Base-by-base conservation (phyloP, 2,329 filamentous ascomycete genomes). In the Diaporthe capsici region DNA sequence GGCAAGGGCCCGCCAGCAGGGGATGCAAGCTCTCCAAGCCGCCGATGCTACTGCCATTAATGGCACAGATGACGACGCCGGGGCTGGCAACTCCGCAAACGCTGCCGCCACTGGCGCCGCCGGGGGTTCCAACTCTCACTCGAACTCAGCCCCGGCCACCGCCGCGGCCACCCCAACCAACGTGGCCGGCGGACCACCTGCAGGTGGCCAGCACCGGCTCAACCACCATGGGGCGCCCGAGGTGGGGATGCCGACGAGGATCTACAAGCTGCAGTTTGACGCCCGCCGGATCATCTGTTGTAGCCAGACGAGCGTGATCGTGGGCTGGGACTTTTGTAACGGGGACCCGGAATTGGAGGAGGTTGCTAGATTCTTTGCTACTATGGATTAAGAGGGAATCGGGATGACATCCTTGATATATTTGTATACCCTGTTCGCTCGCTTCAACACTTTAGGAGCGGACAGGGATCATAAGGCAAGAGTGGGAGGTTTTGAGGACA, bases 221-320 rank as follows among this genome's bases (percentile, higher is more conserved):
- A 86, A 89, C 72, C 87, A 86, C 4, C 88, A 89, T 76, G 81
- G 83, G 1, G 82, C 84, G 51, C 82, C 84, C 10, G 89, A 90
- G 77, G 84, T 78, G 31, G 80, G 86, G 44, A 87, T 86, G 73
- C 86, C 88, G 15, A 87, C 88, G 10, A 86, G 97, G 34, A 94
- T 99, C 4, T 99, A 98, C 88, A 99, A 99, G 84, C 88, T 98
- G 49, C 97, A 99, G 83, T 99, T 98, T 79, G 97, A 99, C 82
- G 94, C 95, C 0, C 91, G 95, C 31, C 92, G 96, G 80, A 97
- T 99, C 79, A 94, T 99, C 73, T 98, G 96, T 86, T 98, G 96
- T 82, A 97, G 94, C 78, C 96, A 98, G 83, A 95, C 97, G 74
- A 93, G 93, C 53, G 92, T 94, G 22, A 98, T 99, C 81, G 95